These are phyloP conservation scores for Sesbania bispinosa DNA, from an alignment of 306 rosid species.

Conservation along the genomic window DNA sequence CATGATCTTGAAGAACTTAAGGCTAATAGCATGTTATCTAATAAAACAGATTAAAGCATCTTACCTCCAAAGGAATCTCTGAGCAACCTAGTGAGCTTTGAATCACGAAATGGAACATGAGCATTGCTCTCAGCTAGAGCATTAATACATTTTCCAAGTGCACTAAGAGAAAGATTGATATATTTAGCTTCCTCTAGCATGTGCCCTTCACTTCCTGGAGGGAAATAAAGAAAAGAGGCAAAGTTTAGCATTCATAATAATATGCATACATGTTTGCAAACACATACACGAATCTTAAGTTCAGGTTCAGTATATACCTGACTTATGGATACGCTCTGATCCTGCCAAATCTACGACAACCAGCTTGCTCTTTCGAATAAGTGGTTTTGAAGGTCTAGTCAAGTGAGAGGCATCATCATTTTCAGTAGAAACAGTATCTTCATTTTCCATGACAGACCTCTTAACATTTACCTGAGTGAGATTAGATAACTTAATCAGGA, in stretches of 20 bases:
- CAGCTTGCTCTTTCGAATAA: constrained; percentile 87
- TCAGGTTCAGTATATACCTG: constrained; percentile 61
- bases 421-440: constrained; percentile 52
- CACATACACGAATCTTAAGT: constrained; percentile 1
- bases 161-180: constrained; percentile 92
- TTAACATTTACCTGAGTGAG: constrained; percentile 73
- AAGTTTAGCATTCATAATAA: constrained; percentile 14
- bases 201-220: constrained; percentile 92
- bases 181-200: constrained; percentile 96
- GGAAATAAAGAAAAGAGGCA: constrained; percentile 10
- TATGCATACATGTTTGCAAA: not conserved
- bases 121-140: constrained; percentile 89
- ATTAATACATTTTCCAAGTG: constrained; percentile 94
- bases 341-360: constrained; percentile 98
- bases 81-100: constrained; percentile 94
- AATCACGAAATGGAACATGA: constrained; percentile 97
- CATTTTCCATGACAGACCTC: constrained; percentile 72
- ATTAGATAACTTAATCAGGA: constrained; percentile 29
- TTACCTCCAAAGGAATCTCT: constrained; percentile 97
- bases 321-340: constrained; percentile 93
- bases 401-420: constrained; percentile 69
- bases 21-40: not conserved
- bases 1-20: not conserved
- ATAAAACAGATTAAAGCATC: constrained; percentile 23
- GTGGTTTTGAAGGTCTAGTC: constrained; percentile 70